phyloP scores from a whole-genome alignment of 768 basidiomycete species.

The Leucosporidium yakuticum region DNA sequence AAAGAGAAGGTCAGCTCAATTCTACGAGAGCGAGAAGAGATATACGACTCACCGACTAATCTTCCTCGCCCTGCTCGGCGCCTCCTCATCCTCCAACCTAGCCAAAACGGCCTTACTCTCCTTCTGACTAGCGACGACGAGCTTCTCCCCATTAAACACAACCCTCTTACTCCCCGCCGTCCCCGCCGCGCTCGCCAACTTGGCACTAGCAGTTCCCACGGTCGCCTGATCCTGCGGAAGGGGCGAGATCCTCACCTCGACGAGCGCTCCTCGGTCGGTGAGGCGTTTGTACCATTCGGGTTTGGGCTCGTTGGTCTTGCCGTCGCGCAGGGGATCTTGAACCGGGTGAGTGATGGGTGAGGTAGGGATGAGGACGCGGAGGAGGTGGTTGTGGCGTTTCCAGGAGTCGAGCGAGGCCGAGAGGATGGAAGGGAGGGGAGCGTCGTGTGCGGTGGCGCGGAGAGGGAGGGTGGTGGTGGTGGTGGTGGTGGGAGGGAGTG shows the following conservation, averaged over 20 bases:
- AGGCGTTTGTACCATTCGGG: constrained; percentile 57
- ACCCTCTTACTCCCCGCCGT: constrained; percentile 20
- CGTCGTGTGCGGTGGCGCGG: constrained; percentile 58
- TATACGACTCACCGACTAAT: constrained; percentile 26
- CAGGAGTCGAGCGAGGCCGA: constrained; percentile 52
- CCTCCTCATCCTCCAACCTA: constrained; percentile 69
- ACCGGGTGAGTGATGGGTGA: constrained; percentile 71
- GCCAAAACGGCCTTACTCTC: constrained; percentile 48
- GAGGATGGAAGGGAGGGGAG: constrained; percentile 61
- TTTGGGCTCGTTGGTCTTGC: constrained; percentile 50
- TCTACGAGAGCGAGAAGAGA: neutral
- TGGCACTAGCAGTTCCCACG: neutral
- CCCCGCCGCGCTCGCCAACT: neutral
- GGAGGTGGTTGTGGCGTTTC: constrained; percentile 58
- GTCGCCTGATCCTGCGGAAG: constrained; percentile 38
- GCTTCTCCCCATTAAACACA: constrained; percentile 45
- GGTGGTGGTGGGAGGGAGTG: constrained; percentile 13
- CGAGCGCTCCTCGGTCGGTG: constrained; percentile 53
- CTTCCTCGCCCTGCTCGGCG: constrained; percentile 52
- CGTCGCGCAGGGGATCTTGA: constrained; percentile 72
- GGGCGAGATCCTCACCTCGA: constrained; percentile 56
- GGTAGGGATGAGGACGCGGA: constrained; percentile 74
- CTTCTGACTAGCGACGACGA: constrained; percentile 63
- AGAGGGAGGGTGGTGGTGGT: constrained; percentile 37
- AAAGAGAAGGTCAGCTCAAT: neutral